Conservation (phyloP, 2,329 filamentous ascomycete species). For the Colletotrichum neosansevieriae region DNA sequence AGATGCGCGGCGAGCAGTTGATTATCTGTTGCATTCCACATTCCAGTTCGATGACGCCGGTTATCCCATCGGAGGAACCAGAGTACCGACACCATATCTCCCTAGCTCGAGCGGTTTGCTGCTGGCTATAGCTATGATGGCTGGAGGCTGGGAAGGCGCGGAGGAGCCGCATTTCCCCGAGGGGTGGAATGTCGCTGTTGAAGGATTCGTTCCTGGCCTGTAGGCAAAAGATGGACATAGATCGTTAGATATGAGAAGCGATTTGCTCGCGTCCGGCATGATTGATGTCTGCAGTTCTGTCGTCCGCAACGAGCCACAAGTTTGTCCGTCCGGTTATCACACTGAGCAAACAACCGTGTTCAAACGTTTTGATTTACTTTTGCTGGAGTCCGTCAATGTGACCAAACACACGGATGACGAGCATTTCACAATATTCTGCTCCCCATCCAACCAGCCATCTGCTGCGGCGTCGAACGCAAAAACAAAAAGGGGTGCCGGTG, state of each 20-base stretch:
- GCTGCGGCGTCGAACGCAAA: constrained; percentile 20
- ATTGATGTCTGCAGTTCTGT: not conserved
- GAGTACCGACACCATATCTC: constrained; percentile 70
- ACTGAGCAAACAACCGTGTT: not conserved
- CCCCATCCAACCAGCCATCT: constrained; percentile 44
- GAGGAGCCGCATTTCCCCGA: constrained; percentile 60
- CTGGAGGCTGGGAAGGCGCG: constrained; percentile 66
- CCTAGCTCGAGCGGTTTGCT: constrained; percentile 63
- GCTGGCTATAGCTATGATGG: constrained; percentile 67
- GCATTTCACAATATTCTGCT: constrained; percentile 77
- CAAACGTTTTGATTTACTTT: constrained; percentile 26
- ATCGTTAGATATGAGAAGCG: not conserved
- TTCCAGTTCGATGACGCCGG: constrained; percentile 69
- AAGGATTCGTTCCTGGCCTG: constrained; percentile 55
- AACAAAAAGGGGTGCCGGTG: constrained; percentile 6
- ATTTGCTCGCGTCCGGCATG: no score
- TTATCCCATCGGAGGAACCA: constrained; percentile 63
- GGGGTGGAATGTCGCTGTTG: constrained; percentile 60
- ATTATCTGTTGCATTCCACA: constrained; percentile 60
- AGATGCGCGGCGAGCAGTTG: constrained; percentile 52
- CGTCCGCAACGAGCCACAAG: not conserved
- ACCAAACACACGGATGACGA: constrained; percentile 40
- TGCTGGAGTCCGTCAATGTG: constrained; percentile 34
- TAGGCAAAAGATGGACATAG: not conserved
- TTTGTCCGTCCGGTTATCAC: no score